Conservation (phyloP, 345 rosid genomes). For the Abelmoschus esculentus region DNA sequence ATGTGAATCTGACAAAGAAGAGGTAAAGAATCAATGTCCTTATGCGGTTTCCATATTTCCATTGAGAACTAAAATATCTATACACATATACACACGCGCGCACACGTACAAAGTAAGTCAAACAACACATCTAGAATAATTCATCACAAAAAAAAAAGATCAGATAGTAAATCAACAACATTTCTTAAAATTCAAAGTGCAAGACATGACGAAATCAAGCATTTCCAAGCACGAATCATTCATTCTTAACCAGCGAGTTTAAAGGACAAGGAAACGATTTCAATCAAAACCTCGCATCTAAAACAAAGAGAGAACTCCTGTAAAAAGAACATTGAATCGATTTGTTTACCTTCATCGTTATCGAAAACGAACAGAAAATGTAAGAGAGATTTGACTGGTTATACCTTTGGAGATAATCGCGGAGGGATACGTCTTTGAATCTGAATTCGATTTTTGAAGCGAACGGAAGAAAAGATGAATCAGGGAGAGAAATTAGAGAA, state of each 20-base stretch:
- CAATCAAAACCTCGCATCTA: neutral
- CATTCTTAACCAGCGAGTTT: neutral
- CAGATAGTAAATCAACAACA: neutral
- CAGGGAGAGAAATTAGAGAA: neutral
- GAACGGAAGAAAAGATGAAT: neutral
- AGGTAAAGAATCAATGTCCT: neutral
- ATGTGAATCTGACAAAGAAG: neutral
- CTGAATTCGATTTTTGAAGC: neutral
- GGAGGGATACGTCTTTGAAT: neutral
- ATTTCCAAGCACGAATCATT: neutral
- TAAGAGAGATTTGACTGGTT: neutral
- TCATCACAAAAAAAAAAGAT: neutral
- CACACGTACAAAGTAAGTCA: neutral
- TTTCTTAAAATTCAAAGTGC: neutral
- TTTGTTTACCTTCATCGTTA: neutral
- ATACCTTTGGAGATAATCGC: conserved; percentile 23
- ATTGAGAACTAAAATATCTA: neutral
- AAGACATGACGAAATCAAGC: neutral
- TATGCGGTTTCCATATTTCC: neutral
- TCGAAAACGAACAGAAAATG: neutral
- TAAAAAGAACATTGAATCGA: neutral
- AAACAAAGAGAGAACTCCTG: neutral
- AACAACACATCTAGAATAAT: conserved; percentile 15
- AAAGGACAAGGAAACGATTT: neutral
- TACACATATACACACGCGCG: no score